These are phyloP conservation scores for Ustulina deusta DNA, from an alignment of 2,329 filamentous ascomycete genomes.

Conservation along the genomic window DNA sequence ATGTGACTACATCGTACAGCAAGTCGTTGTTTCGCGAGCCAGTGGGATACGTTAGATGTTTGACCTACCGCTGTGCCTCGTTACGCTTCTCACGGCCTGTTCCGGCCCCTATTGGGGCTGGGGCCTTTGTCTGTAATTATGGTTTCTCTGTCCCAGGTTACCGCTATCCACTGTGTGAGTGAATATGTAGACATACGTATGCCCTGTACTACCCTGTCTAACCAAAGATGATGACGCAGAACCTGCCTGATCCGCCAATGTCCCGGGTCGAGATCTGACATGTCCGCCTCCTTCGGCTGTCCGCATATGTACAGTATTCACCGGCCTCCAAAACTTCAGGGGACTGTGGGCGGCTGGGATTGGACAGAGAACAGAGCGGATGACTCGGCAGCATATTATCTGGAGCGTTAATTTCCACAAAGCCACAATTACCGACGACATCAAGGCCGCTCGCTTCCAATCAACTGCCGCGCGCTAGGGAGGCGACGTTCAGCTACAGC, in stretches of 20 bases:
- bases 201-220: slow-evolving; percentile 1
- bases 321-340: slow-evolving; percentile 25
- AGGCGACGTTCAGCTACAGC: slow-evolving; percentile 31
- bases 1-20: slow-evolving; percentile 7
- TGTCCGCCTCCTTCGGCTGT: slow-evolving; percentile 44
- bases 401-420: slow-evolving; percentile 28
- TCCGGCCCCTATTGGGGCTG: slow-evolving; percentile 10
- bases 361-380: slow-evolving; percentile 32
- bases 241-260: slow-evolving; percentile 28
- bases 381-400: slow-evolving; percentile 40
- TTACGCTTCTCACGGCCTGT: slow-evolving; percentile 13
- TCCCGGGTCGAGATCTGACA: slow-evolving; percentile 47
- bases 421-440: slow-evolving; percentile 25
- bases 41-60: slow-evolving; percentile 19
- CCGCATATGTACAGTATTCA: slow-evolving; percentile 39
- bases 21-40: slow-evolving; percentile 6
- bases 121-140: slow-evolving; percentile 8
- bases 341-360: slow-evolving; percentile 16
- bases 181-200: slow-evolving; percentile 3
- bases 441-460: slow-evolving; percentile 7
- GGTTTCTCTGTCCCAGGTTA: background rate
- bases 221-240: slow-evolving; percentile 28
- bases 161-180: background rate
- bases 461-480: slow-evolving; percentile 36
- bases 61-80: background rate